Conservation (phyloP, 2,329 filamentous ascomycete species). For the Penicillium aurantiogriseum region DNA sequence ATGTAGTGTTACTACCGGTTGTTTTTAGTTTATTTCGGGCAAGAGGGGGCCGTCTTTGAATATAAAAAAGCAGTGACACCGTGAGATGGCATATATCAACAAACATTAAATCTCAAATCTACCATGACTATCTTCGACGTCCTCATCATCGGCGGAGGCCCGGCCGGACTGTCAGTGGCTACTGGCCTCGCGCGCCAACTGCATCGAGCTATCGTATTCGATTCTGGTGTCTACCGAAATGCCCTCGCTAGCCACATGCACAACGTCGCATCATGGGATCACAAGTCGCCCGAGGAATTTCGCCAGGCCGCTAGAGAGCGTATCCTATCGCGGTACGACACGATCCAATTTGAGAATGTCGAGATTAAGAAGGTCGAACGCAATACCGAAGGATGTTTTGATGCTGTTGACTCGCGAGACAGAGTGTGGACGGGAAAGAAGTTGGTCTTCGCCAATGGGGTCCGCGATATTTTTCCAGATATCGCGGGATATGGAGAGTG, state of each 20-base stretch:
- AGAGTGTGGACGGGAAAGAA: not conserved
- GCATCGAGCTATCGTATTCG: not conserved
- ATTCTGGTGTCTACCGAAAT: not conserved
- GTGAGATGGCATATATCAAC: too few species aligned
- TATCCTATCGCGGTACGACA: not conserved
- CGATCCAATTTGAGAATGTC: too few species aligned
- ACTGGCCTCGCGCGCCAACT: not conserved
- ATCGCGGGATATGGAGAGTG: not conserved
- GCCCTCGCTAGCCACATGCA: not conserved
- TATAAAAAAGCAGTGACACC: too few species aligned
- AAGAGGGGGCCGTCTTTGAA: too few species aligned
- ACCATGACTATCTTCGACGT: not conserved
- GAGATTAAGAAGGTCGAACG: not conserved
- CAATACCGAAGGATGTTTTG: not conserved
- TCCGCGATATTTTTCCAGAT: not conserved
- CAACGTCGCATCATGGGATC: not conserved
- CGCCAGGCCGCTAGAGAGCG: not conserved
- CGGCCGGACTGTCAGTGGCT: not conserved
- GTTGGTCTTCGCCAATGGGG: not conserved
- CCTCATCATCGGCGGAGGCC: not conserved
- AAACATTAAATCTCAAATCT: not conserved
- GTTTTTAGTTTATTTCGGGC: too few species aligned
- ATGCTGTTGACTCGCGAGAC: not conserved
- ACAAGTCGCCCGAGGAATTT: not conserved
- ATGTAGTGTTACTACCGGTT: too few species aligned